Conservation (phyloP, 257 asterid species). For the Solanum sparsipilum region DNA sequence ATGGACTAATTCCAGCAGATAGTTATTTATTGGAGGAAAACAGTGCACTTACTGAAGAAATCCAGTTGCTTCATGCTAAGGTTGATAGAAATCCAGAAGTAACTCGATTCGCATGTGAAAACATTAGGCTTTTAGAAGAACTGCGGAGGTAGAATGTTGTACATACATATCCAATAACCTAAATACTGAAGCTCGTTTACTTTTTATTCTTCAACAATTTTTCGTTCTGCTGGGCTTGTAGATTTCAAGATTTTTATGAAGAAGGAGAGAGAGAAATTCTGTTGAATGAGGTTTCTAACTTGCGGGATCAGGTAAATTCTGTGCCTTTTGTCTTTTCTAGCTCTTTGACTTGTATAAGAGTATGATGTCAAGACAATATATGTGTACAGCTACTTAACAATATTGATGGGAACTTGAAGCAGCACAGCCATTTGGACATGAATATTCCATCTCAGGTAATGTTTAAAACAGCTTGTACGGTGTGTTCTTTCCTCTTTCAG, state of each 20-base stretch:
- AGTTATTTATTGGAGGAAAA: slow-evolving; percentile 68
- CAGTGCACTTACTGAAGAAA: slow-evolving; percentile 55
- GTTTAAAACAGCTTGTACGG: neutral
- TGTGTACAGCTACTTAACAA: slow-evolving; percentile 42
- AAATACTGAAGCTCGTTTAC: neutral
- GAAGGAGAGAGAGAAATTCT: slow-evolving; percentile 92
- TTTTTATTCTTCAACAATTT: neutral
- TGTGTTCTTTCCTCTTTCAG: neutral
- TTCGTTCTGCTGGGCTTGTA: slow-evolving; percentile 8
- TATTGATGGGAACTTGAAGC: slow-evolving; percentile 56
- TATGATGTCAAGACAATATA: neutral
- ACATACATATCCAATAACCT: neutral
- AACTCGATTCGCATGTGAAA: slow-evolving; percentile 90
- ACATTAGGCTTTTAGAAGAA: slow-evolving; percentile 83
- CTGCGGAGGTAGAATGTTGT: slow-evolving; percentile 43
- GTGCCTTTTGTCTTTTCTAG: neutral
- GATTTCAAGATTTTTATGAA: slow-evolving; percentile 89
- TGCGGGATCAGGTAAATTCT: slow-evolving; percentile 61
- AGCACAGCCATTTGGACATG: slow-evolving; percentile 23
- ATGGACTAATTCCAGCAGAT: slow-evolving; percentile 56
- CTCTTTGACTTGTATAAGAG: neutral
- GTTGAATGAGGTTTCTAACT: slow-evolving; percentile 64
- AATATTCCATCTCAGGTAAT: slow-evolving; percentile 29
- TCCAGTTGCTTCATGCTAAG: slow-evolving; percentile 60
- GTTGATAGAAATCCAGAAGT: slow-evolving; percentile 92